Evolutionary conservation across 768 basidiomycete species (phyloP).

Genomic region (Austroboletus eburneus): DNA sequence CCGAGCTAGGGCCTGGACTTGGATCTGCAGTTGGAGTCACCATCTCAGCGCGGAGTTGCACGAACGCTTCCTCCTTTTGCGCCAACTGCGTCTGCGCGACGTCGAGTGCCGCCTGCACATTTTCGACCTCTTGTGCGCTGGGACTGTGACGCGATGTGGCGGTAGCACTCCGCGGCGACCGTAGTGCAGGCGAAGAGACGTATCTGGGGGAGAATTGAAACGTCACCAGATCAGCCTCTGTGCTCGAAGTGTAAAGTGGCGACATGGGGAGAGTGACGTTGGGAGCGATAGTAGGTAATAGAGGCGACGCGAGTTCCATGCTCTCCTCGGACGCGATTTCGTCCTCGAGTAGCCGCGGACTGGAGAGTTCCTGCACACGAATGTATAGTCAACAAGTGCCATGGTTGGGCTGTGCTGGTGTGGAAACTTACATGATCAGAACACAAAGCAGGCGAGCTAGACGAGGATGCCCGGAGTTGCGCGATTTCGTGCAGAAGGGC

Average conservation of each 20-base stretch:
- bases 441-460: conserved; percentile 1
- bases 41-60: conserved; percentile 21
- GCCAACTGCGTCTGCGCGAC: conserved; percentile 18
- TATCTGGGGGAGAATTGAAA: conserved; percentile 19
- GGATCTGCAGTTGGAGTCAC: conserved; percentile 15
- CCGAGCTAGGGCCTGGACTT: no score
- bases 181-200: conserved; percentile 14
- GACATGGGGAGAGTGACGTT: conserved; percentile 1
- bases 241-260: not conserved
- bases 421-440: conserved; percentile 3
- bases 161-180: not conserved
- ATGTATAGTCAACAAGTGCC: not conserved
- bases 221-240: conserved; percentile 14
- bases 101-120: conserved; percentile 18
- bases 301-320: conserved; percentile 53
- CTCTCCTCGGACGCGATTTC: conserved; percentile 37
- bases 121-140: conserved; percentile 15
- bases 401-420: not conserved
- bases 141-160: conserved; percentile 4
- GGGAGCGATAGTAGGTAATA: conserved; percentile 34
- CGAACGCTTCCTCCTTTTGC: conserved; percentile 21
- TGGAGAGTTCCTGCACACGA: conserved; percentile 3
- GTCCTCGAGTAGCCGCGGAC: conserved; percentile 28
- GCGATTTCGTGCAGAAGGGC: conserved; percentile 32
- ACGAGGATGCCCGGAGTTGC: conserved; percentile 6